A percentile compares a stretch with the other conserved stretches of the same genome.
These are phyloP conservation scores for Abelmoschus esculentus DNA, from an alignment of 345 rosid species.

Conservation along the genomic window DNA sequence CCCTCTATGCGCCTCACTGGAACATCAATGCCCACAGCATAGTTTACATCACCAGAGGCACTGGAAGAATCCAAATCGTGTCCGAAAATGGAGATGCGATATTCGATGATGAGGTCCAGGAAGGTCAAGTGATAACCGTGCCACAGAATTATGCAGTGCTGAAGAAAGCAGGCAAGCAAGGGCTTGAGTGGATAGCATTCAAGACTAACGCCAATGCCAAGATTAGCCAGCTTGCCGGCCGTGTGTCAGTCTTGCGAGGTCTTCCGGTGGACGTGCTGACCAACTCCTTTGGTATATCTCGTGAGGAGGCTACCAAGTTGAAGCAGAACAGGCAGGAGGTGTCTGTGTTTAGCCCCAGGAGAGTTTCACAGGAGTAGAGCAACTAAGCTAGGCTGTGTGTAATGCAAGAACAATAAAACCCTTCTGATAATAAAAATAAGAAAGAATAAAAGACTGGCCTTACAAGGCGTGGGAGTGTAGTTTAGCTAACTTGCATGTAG, in stretches of 20 bases:
- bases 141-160: conserved; percentile 10
- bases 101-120: neutral
- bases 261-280: conserved; percentile 5
- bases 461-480: neutral
- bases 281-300: conserved; percentile 2
- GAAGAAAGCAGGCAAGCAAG: neutral
- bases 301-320: conserved; percentile 9
- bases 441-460: neutral
- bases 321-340: conserved; percentile 5
- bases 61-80: conserved; percentile 4
- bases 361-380: neutral
- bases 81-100: neutral
- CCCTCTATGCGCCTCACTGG: conserved; percentile 27
- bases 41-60: conserved; percentile 25
- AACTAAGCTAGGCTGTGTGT: no score
- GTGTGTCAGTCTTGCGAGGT: neutral
- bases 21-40: conserved; percentile 36
- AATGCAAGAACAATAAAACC: neutral
- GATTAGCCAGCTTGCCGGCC: conserved; percentile 5
- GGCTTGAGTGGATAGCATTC: conserved; percentile 12
- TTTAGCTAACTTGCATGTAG: neutral
- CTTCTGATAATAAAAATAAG: neutral
- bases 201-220: conserved; percentile 6
- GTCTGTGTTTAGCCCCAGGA: neutral
- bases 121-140: neutral